Conservation (phyloP, 208 protist species). For the Leishmania braziliensis region DNA sequence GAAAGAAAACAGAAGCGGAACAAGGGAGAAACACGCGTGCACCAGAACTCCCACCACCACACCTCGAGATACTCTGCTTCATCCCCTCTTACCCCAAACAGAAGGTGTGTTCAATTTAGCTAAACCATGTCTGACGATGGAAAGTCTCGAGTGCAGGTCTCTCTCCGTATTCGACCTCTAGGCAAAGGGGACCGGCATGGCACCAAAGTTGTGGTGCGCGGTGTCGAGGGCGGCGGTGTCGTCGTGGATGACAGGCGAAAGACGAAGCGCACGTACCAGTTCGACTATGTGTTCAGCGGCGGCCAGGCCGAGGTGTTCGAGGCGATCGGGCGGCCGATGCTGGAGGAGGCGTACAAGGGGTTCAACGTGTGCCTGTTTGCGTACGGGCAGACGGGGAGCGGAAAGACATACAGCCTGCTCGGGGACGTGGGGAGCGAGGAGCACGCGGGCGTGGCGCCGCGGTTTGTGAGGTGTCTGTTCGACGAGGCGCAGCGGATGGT, state of each 20-base stretch:
- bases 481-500: slow-evolving; percentile 47
- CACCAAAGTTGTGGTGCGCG: slow-evolving; percentile 20
- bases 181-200: slow-evolving; percentile 22
- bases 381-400: slow-evolving; percentile 81
- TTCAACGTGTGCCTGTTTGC: slow-evolving; percentile 87
- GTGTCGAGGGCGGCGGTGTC: slow-evolving; percentile 8
- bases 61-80: not conserved
- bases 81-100: not conserved
- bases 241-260: slow-evolving; percentile 32
- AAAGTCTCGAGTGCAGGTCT: slow-evolving; percentile 38
- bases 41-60: not conserved
- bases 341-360: slow-evolving; percentile 80
- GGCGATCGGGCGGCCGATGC: slow-evolving; percentile 73
- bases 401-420: slow-evolving; percentile 80
- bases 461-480: slow-evolving; percentile 46
- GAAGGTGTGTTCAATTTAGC: not conserved
- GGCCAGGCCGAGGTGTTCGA: slow-evolving; percentile 73
- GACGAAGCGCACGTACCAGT: slow-evolving; percentile 30
- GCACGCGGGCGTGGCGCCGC: slow-evolving; percentile 37
- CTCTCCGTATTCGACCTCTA: slow-evolving; percentile 37
- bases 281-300: slow-evolving; percentile 51
- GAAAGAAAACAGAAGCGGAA: not conserved
- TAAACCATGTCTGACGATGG: slow-evolving; percentile 16
- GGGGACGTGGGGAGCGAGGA: slow-evolving; percentile 50
- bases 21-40: not conserved